These are phyloP conservation scores for Penstemon newberryi DNA, from an alignment of 257 asterid genomes.

Conservation along the genomic window DNA sequence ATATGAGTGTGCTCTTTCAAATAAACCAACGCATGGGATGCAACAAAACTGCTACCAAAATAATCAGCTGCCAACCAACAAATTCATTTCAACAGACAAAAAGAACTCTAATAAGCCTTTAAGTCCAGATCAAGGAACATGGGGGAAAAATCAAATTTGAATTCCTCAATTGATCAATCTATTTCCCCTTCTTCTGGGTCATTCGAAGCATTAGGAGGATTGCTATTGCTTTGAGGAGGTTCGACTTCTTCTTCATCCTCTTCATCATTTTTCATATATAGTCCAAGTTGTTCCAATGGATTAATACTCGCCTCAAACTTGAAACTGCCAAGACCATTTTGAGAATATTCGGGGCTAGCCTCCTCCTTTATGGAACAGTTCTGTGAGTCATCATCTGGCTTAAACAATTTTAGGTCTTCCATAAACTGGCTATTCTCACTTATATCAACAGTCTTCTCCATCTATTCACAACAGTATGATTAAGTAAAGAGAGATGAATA, in stretches of 20 bases:
- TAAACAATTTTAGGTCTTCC: slow-evolving; percentile 70
- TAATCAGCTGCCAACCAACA: too few relatives aligned
- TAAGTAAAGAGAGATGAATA: slow-evolving; percentile 9
- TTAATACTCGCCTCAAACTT: slow-evolving; percentile 56
- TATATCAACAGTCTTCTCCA: slow-evolving; percentile 82
- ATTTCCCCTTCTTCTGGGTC: slow-evolving; percentile 52
- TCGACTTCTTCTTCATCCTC: slow-evolving; percentile 70
- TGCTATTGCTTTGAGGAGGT: slow-evolving; percentile 28
- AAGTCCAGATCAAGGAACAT: too few relatives aligned
- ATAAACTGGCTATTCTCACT: slow-evolving; percentile 63
- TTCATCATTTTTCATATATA: slow-evolving; percentile 70
- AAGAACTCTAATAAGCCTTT: too few relatives aligned
- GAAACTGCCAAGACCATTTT: slow-evolving; percentile 57
- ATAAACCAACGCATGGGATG: too few relatives aligned
- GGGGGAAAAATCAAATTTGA: too few relatives aligned
- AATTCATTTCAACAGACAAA: too few relatives aligned
- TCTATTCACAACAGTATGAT: slow-evolving; percentile 37
- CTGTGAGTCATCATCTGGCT: slow-evolving; percentile 53
- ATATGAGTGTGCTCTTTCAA: too few relatives aligned
- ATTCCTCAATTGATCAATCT: slow-evolving; percentile 31
- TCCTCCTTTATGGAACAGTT: slow-evolving; percentile 44
- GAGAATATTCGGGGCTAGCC: slow-evolving; percentile 56
- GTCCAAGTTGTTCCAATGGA: slow-evolving; percentile 74
- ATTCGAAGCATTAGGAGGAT: slow-evolving; percentile 33
- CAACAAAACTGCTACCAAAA: too few relatives aligned